phyloP scores from a whole-genome alignment of 116 monocot genomes.

The Papilionanthe hybrid region DNA sequence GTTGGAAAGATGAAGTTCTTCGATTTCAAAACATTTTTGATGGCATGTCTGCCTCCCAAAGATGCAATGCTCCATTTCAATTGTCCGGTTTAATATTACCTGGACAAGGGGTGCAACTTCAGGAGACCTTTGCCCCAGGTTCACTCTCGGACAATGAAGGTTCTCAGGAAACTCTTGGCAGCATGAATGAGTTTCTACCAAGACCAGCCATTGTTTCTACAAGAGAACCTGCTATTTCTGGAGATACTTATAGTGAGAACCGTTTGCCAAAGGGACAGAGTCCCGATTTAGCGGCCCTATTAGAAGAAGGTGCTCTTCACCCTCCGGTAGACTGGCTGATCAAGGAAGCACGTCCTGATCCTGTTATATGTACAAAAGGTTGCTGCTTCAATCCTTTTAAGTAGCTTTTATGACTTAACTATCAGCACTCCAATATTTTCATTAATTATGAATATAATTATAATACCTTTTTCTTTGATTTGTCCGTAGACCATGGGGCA shows the following conservation, averaged over 20 bases:
- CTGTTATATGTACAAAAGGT: constrained; percentile 12
- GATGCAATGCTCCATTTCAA: constrained; percentile 12
- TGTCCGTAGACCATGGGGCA: constrained; percentile 14
- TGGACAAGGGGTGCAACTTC: constrained; percentile 17
- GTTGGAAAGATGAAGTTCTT: constrained; percentile 12
- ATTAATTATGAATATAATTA: no score
- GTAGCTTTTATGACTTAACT: neutral
- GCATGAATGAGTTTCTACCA: constrained; percentile 21
- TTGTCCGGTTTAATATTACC: constrained; percentile 1
- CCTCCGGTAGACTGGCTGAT: constrained; percentile 8
- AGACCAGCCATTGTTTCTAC: constrained; percentile 25
- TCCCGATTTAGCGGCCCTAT: constrained; percentile 17
- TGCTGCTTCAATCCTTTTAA: neutral
- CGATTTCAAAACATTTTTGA: constrained; percentile 5
- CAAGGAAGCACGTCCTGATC: constrained; percentile 10
- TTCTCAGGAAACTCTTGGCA: constrained; percentile 33
- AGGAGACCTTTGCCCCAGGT: constrained; percentile 17
- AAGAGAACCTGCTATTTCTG: neutral
- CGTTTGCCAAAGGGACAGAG: constrained; percentile 16
- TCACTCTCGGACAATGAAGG: constrained; percentile 28
- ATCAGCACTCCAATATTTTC: neutral
- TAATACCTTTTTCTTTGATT: no score
- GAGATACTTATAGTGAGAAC: constrained; percentile 10
- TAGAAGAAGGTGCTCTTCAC: constrained; percentile 24
- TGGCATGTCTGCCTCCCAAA: constrained; percentile 10